Conservation (phyloP, 495 filamentous ascomycete species). For the Umbilicaria muhlenbergii region DNA sequence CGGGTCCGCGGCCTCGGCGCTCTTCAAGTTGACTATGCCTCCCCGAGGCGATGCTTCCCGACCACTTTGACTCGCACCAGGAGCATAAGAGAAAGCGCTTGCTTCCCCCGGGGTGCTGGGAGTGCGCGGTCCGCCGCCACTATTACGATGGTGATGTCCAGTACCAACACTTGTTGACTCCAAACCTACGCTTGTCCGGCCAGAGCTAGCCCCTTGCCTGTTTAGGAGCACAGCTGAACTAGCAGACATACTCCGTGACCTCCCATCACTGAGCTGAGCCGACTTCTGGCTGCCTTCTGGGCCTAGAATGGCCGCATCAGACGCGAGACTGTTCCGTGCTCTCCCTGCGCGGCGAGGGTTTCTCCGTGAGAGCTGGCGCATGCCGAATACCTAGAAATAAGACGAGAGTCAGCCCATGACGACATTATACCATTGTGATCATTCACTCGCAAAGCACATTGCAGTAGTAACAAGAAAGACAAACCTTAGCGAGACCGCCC, state of each 20-base stretch:
- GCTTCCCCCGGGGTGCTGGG: constrained; percentile 52
- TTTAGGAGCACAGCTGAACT: constrained; percentile 64
- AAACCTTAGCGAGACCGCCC: constrained; percentile 70
- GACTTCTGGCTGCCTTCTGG: constrained; percentile 46
- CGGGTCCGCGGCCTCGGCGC: constrained; percentile 40
- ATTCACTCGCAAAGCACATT: neutral
- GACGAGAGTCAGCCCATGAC: constrained; percentile 2
- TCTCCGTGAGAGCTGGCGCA: constrained; percentile 77
- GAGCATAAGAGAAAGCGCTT: constrained; percentile 52
- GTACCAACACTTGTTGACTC: constrained; percentile 33
- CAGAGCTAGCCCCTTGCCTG: constrained; percentile 32
- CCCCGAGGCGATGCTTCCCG: constrained; percentile 17
- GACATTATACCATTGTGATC: neutral
- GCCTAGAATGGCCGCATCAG: constrained; percentile 63
- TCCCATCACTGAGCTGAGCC: constrained; percentile 48
- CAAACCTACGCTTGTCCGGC: constrained; percentile 26
- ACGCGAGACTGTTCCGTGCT: constrained; percentile 61
- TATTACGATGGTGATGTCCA: constrained; percentile 26
- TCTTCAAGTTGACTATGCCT: constrained; percentile 26
- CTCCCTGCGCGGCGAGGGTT: constrained; percentile 41
- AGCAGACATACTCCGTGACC: constrained; percentile 67
- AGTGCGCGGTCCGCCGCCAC: constrained; percentile 41
- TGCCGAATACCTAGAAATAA: constrained; percentile 53
- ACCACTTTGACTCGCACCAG: constrained; percentile 26
- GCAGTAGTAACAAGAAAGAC: constrained; percentile 6